phyloP scores from a whole-genome alignment of 164 flowering plant genomes.

The Magnolia kwangsiensis region DNA sequence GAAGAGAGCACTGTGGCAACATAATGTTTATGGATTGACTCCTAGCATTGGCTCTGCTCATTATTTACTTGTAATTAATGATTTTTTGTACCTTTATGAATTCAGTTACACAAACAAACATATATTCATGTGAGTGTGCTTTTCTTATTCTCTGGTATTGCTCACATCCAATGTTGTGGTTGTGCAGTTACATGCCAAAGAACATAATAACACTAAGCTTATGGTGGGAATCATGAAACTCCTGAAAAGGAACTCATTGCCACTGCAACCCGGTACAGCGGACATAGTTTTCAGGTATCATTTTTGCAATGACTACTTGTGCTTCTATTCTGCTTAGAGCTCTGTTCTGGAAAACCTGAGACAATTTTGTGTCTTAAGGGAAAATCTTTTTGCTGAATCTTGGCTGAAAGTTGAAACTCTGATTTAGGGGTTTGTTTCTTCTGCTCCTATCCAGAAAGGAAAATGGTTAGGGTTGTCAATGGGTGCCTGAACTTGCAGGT shows the following conservation, averaged over 20 bases:
- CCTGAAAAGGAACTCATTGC: constrained; percentile 62
- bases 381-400: too few species aligned
- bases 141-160: neutral
- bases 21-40: constrained; percentile 74
- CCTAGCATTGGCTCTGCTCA: constrained; percentile 78
- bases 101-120: neutral
- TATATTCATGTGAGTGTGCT: neutral
- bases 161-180: neutral
- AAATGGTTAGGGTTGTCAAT: neutral
- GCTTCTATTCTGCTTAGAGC: neutral
- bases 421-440: neutral
- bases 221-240: constrained; percentile 72
- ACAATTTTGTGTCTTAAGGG: neutral
- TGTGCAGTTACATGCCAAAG: constrained; percentile 70
- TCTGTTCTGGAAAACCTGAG: neutral
- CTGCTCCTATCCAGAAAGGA: neutral
- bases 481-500: neutral
- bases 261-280: constrained; percentile 86
- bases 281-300: constrained; percentile 87
- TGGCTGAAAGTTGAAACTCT: neutral
- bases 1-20: constrained; percentile 68
- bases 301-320: neutral
- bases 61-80: constrained; percentile 58
- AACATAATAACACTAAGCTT: constrained; percentile 60
- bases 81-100: neutral